phyloP scores from a whole-genome alignment of 2,329 filamentous ascomycete genomes.

The Cercospora berteroae region DNA sequence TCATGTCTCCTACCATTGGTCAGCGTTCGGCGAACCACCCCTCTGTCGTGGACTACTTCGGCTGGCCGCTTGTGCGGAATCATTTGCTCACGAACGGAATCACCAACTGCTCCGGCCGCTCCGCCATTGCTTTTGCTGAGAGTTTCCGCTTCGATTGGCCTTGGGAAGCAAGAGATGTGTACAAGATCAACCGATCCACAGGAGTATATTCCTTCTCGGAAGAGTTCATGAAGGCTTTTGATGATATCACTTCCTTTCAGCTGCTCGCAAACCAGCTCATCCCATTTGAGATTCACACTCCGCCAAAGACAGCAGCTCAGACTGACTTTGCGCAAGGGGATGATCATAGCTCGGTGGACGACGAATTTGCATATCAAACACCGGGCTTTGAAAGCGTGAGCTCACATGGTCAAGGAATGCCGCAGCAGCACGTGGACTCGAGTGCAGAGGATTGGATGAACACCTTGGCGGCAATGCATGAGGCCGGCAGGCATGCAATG shows the following conservation, averaged over 20 bases:
- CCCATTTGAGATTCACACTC: conserved; percentile 22
- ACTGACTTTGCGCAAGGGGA: neutral
- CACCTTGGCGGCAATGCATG: conserved; percentile 14
- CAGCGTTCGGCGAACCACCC: conserved; percentile 17
- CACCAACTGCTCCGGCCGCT: conserved; percentile 15
- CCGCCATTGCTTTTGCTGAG: conserved; percentile 23
- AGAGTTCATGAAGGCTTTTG: conserved; percentile 18
- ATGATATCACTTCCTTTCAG: conserved; percentile 18
- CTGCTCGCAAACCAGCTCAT: conserved; percentile 21
- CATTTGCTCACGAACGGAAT: conserved; percentile 20
- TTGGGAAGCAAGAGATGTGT: conserved; percentile 23
- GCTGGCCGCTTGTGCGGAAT: conserved; percentile 26
- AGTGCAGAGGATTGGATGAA: conserved; percentile 21
- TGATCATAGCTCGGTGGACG: conserved; percentile 9
- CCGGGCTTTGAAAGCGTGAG: conserved; percentile 1
- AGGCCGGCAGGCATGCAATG: conserved; percentile 10
- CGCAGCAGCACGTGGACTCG: conserved; percentile 10
- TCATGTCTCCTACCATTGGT: conserved; percentile 20
- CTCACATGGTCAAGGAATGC: neutral
- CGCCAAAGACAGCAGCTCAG: conserved; percentile 13
- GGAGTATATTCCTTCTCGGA: conserved; percentile 24
- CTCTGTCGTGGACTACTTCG: conserved; percentile 25
- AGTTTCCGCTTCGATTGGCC: conserved; percentile 26
- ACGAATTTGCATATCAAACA: conserved; percentile 9
- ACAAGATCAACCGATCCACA: conserved; percentile 22